Conservation (phyloP, 1,284 basidiomycete species). For the Termitomyces sp. region DNA sequence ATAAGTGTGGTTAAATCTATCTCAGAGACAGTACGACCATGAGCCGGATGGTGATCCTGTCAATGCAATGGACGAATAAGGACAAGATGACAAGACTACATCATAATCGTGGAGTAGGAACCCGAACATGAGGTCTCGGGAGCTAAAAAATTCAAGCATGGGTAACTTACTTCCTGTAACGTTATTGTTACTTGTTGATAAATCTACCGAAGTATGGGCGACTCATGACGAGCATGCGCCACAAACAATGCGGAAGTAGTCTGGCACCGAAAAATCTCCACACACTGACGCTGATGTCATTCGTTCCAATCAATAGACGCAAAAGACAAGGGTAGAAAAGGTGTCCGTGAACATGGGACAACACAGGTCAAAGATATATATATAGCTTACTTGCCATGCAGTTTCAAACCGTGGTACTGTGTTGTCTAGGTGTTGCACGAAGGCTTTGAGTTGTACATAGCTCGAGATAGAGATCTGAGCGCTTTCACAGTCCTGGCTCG, state of each 20-base stretch:
- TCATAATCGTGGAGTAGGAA: not conserved
- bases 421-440: not conserved
- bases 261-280: constrained; percentile 2
- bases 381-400: not conserved
- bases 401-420: not conserved
- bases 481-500: not conserved
- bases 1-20: not conserved
- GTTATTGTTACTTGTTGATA: not conserved
- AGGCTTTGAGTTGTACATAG: not conserved
- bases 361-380: not conserved
- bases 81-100: constrained; percentile 1
- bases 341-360: not conserved
- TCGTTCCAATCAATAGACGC: not conserved
- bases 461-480: not conserved
- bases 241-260: constrained; percentile 1
- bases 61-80: not conserved
- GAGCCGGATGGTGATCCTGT: constrained; percentile 7
- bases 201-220: not conserved
- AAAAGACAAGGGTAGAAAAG: not conserved
- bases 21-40: not conserved
- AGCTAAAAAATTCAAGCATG: not conserved
- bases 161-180: not conserved
- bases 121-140: not conserved
- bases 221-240: constrained; percentile 6
- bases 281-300: not conserved